Percentiles rank a stretch among this genome's conserved stretches.
Evolutionary conservation across 257 asterid species (phyloP).

Genomic region (Solanum microdontum): DNA sequence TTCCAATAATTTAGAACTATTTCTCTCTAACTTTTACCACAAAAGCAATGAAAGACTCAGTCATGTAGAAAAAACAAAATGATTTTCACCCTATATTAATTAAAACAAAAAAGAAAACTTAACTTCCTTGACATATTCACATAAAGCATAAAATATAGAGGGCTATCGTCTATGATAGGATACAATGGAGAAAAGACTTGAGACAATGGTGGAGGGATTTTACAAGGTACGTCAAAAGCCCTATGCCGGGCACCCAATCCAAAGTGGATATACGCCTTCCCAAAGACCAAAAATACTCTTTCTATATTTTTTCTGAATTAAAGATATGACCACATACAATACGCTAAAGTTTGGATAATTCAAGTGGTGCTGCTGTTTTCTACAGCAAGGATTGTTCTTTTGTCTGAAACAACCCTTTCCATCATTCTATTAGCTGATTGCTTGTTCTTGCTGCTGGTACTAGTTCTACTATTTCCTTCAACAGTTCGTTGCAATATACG

Average conservation of each 20-base stretch:
- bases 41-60: neutral
- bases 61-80: neutral
- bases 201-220: neutral
- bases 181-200: neutral
- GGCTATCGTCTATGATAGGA: neutral
- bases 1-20: neutral
- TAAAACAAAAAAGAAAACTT: neutral
- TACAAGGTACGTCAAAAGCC: neutral
- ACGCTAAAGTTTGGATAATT: neutral
- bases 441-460: slow-evolving; percentile 19
- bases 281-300: neutral
- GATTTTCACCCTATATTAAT: neutral
- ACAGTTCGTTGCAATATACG: slow-evolving; percentile 68
- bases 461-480: slow-evolving; percentile 17
- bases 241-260: neutral
- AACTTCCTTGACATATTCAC: neutral
- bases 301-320: neutral
- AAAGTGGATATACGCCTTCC: neutral
- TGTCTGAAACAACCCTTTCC: slow-evolving; percentile 45
- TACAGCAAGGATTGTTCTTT: slow-evolving; percentile 29
- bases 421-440: slow-evolving; percentile 15
- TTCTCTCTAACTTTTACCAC: neutral
- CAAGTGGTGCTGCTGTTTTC: slow-evolving; percentile 12
- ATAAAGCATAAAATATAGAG: neutral
- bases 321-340: neutral